Percentiles rank a stretch among this genome's conserved stretches.
Conservation (phyloP, 2,329 filamentous ascomycete genomes). For the Trichoderma hamatum region DNA sequence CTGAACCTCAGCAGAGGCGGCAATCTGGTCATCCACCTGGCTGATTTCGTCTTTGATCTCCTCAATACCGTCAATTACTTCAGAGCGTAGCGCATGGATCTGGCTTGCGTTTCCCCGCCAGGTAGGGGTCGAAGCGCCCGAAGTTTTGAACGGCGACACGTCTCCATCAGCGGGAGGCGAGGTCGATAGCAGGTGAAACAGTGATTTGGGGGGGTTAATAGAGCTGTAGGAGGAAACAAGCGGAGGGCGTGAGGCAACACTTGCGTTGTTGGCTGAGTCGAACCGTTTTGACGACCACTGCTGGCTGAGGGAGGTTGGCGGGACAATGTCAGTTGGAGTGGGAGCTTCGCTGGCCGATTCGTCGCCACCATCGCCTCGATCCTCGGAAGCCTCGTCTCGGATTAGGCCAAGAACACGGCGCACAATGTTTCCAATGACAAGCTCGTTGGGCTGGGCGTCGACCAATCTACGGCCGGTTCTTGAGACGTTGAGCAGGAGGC, state of each 20-base stretch:
- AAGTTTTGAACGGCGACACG: conserved; percentile 53
- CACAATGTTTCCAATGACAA: conserved; percentile 93
- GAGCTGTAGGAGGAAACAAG: conserved; percentile 65
- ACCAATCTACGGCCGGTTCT: conserved; percentile 77
- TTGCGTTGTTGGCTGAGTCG: conserved; percentile 33
- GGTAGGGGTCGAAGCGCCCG: conserved; percentile 55
- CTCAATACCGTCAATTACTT: conserved; percentile 90
- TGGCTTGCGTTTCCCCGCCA: conserved; percentile 47
- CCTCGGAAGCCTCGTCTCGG: conserved; percentile 85
- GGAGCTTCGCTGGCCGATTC: conserved; percentile 59
- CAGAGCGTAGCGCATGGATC: conserved; percentile 75
- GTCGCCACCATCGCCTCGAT: conserved; percentile 65
- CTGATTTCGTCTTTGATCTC: conserved; percentile 96
- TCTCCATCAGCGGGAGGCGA: conserved; percentile 54
- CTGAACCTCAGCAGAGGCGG: conserved; percentile 83
- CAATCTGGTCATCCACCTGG: conserved; percentile 91
- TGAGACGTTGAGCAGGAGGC: conserved; percentile 79
- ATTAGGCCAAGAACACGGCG: conserved; percentile 87
- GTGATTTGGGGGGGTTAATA: conserved; percentile 70
- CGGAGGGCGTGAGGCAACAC: conserved; percentile 55
- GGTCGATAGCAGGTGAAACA: conserved; percentile 86
- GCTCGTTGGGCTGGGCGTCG: conserved; percentile 83
- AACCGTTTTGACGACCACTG: conserved; percentile 39
- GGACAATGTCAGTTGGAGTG: conserved; percentile 46
- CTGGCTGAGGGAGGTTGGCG: conserved; percentile 35